A percentile compares a stretch with the other conserved stretches of the same genome.
These are phyloP conservation scores for Plectosphaerella cucumerina DNA, from an alignment of 2,329 filamentous ascomycete species.

Conservation along the genomic window DNA sequence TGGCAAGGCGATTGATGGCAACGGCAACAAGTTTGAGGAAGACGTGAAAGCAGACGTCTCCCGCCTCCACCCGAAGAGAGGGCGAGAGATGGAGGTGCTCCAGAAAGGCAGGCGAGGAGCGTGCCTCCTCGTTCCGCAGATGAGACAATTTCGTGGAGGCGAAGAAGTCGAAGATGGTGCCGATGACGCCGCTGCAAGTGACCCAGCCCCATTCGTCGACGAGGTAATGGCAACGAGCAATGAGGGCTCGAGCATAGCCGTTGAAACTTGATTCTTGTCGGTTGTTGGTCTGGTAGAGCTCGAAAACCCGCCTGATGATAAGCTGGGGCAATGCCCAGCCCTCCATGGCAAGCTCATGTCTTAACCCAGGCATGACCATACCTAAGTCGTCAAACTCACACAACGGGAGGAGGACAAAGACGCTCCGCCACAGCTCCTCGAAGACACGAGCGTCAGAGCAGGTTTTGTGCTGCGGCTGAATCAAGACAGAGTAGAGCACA, in stretches of 20 bases:
- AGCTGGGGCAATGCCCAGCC: constrained; percentile 59
- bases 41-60: constrained; percentile 63
- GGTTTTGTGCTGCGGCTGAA: constrained; percentile 25
- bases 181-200: constrained; percentile 52
- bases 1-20: constrained; percentile 47
- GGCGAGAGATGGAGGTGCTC: constrained; percentile 46
- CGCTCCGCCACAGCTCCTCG: constrained; percentile 52
- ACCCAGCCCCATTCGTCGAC: constrained; percentile 64
- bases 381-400: constrained; percentile 55
- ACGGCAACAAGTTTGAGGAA: constrained; percentile 61
- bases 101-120: constrained; percentile 57
- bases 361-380: constrained; percentile 34
- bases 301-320: constrained; percentile 52
- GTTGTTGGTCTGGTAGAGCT: constrained; percentile 51
- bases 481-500: constrained; percentile 40
- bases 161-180: constrained; percentile 65
- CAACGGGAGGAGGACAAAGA: constrained; percentile 59
- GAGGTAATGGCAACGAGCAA: constrained; percentile 59
- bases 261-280: constrained; percentile 60
- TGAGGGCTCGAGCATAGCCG: constrained; percentile 56
- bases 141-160: constrained; percentile 58
- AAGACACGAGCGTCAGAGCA: constrained; percentile 41
- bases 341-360: constrained; percentile 38
- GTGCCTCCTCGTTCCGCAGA: constrained; percentile 60
- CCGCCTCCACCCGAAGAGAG: constrained; percentile 43